phyloP scores from a whole-genome alignment of 495 filamentous ascomycete species.

The Penicillium odoratum region DNA sequence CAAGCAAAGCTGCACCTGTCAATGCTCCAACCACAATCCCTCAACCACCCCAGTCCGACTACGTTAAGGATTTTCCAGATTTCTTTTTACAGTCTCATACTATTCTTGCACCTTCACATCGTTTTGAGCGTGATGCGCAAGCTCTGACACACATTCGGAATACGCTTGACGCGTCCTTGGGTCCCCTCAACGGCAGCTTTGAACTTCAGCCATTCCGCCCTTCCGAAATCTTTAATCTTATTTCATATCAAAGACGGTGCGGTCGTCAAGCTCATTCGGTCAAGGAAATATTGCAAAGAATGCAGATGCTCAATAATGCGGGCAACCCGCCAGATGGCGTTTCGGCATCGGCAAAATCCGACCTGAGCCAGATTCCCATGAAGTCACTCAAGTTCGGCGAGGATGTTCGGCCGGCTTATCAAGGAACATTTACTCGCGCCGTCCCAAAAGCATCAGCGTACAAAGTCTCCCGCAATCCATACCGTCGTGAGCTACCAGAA shows the following conservation, averaged over 20 bases:
- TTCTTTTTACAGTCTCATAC: constrained; percentile 75
- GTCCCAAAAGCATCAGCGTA: constrained; percentile 48
- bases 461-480: constrained; percentile 70
- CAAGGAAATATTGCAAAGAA: constrained; percentile 63
- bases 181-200: constrained; percentile 25
- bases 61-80: constrained; percentile 70
- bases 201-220: constrained; percentile 48
- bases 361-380: constrained; percentile 63
- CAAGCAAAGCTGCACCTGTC: constrained; percentile 18
- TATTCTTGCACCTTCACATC: constrained; percentile 54
- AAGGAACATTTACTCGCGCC: constrained; percentile 73
- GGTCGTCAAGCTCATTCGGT: constrained; percentile 57
- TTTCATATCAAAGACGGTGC: constrained; percentile 49
- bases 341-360: constrained; percentile 17
- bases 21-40: constrained; percentile 15
- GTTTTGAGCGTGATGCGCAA: constrained; percentile 57
- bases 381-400: constrained; percentile 81
- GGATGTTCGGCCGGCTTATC: constrained; percentile 89
- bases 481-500: constrained; percentile 59
- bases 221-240: constrained; percentile 59
- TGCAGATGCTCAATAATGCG: constrained; percentile 38
- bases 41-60: constrained; percentile 52
- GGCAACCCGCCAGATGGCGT: constrained; percentile 15
- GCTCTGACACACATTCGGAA: constrained; percentile 44
- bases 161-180: constrained; percentile 49